Conservation (phyloP, 106 monocot genomes). For the Gastrodia elata region DNA sequence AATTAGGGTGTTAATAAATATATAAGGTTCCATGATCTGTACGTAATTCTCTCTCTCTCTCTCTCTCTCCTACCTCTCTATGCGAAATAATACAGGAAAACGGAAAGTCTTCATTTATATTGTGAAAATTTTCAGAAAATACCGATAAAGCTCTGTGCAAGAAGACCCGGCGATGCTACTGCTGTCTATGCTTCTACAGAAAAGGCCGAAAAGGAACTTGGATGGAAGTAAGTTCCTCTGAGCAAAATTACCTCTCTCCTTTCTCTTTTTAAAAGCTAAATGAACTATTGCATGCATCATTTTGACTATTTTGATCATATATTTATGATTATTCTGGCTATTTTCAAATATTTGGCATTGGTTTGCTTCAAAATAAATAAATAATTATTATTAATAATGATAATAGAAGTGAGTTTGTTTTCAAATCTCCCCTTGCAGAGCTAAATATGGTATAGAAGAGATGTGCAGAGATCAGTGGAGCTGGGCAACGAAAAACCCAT, state of each 20-base stretch:
- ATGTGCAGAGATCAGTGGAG: conserved; percentile 65
- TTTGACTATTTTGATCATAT: background rate
- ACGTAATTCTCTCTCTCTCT: too few relatives aligned
- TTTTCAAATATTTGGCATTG: background rate
- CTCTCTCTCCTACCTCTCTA: too few relatives aligned
- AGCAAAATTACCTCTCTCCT: background rate
- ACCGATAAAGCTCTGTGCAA: conserved; percentile 60
- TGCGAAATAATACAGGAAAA: too few relatives aligned
- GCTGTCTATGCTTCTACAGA: conserved; percentile 72
- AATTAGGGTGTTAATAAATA: too few relatives aligned
- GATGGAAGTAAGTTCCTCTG: conserved; percentile 53
- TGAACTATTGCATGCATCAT: background rate
- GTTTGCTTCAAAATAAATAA: too few relatives aligned
- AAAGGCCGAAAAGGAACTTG: conserved; percentile 66
- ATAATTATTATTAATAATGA: background rate
- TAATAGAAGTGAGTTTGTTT: background rate
- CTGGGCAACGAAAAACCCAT: conserved; percentile 51
- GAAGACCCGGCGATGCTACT: conserved; percentile 76
- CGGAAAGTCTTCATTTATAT: background rate
- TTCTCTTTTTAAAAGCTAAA: too few relatives aligned
- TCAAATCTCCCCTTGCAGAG: conserved; percentile 14
- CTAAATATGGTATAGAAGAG: conserved; percentile 46
- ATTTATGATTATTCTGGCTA: background rate
- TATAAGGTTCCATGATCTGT: too few relatives aligned
- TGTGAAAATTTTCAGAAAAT: conserved; percentile 44